Evolutionary conservation across 768 basidiomycete genomes (phyloP).

Genomic region (Calocera viscosa): DNA sequence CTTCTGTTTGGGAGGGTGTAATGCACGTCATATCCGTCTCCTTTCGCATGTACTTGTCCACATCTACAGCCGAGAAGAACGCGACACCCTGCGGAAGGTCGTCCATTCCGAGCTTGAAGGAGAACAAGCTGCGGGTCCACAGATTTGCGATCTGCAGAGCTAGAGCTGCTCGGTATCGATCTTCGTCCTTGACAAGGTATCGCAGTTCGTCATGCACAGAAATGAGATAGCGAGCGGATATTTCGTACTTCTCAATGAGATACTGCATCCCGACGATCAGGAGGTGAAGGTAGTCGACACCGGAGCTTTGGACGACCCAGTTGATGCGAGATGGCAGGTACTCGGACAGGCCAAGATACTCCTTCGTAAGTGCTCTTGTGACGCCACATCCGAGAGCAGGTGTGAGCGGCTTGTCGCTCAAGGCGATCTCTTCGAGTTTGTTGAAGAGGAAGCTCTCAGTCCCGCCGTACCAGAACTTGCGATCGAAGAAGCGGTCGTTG

Average conservation of each 20-base stretch:
- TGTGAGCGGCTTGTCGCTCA: constrained; percentile 74
- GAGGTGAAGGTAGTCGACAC: constrained; percentile 95
- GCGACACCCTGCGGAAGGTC: constrained; percentile 91
- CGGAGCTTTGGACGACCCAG: constrained; percentile 98
- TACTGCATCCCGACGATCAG: constrained; percentile 92
- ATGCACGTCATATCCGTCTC: constrained; percentile 93
- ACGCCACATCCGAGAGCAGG: constrained; percentile 91
- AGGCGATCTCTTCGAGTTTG: constrained; percentile 88
- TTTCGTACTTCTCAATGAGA: constrained; percentile 65
- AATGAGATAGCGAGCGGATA: constrained; percentile 83
- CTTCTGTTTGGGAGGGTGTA: constrained; percentile 76
- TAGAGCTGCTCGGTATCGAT: constrained; percentile 78
- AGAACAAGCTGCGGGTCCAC: constrained; percentile 87
- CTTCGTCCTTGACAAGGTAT: constrained; percentile 79
- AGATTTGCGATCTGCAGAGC: constrained; percentile 91
- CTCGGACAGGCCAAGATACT: constrained; percentile 63
- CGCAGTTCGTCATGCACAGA: constrained; percentile 96
- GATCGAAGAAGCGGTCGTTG: constrained; percentile 54
- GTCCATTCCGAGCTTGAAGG: constrained; percentile 87
- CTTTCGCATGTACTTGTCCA: constrained; percentile 82
- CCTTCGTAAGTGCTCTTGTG: constrained; percentile 83
- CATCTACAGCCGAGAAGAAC: constrained; percentile 93
- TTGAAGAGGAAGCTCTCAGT: constrained; percentile 96
- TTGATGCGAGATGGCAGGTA: constrained; percentile 96
- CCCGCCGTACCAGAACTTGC: constrained; percentile 93